These are phyloP conservation scores for Chrysosporium keratinophilum DNA, from an alignment of 2,329 filamentous ascomycete species.

Conservation along the genomic window DNA sequence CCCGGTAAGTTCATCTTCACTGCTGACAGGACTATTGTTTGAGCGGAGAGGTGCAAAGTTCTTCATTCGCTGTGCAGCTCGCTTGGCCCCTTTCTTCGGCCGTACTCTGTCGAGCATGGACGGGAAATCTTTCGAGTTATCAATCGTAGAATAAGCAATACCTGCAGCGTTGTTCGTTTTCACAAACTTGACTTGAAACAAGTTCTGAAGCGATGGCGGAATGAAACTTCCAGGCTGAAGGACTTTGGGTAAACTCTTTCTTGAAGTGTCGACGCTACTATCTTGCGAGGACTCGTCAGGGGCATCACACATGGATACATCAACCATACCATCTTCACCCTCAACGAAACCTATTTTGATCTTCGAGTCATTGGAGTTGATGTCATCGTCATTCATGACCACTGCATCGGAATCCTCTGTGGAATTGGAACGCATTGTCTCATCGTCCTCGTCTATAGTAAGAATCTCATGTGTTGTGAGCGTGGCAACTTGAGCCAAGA, in stretches of 20 bases:
- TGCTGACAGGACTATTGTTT: conserved; percentile 23
- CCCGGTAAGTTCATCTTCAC: conserved; percentile 26
- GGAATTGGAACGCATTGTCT: conserved; percentile 42
- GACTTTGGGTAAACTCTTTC: conserved; percentile 29
- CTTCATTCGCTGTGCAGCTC: conserved; percentile 15
- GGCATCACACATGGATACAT: conserved; percentile 71
- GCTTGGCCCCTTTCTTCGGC: conserved; percentile 21
- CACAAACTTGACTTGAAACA: conserved; percentile 70
- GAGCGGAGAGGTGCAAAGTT: conserved; percentile 10
- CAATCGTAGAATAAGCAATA: conserved; percentile 56
- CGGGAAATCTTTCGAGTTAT: conserved; percentile 50
- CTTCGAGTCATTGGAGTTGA: conserved; percentile 57
- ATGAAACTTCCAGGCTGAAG: conserved; percentile 49
- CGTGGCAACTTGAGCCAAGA: conserved; percentile 63
- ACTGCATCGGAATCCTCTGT: conserved; percentile 58
- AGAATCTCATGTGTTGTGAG: conserved; percentile 64
- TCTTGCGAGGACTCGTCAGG: conserved; percentile 28
- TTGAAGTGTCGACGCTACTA: conserved; percentile 18
- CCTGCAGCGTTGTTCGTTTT: conserved; percentile 51
- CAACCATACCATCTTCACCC: conserved; percentile 81
- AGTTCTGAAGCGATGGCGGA: conserved; percentile 51
- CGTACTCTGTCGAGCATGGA: conserved; percentile 41
- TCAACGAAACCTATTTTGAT: conserved; percentile 69
- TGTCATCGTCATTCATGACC: conserved; percentile 50
- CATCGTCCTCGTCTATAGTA: conserved; percentile 39